A percentile compares a stretch with the other conserved stretches of the same genome.
These are phyloP conservation scores for Hypoxylon lenormandii DNA, from an alignment of 495 filamentous ascomycete species.

Conservation along the genomic window DNA sequence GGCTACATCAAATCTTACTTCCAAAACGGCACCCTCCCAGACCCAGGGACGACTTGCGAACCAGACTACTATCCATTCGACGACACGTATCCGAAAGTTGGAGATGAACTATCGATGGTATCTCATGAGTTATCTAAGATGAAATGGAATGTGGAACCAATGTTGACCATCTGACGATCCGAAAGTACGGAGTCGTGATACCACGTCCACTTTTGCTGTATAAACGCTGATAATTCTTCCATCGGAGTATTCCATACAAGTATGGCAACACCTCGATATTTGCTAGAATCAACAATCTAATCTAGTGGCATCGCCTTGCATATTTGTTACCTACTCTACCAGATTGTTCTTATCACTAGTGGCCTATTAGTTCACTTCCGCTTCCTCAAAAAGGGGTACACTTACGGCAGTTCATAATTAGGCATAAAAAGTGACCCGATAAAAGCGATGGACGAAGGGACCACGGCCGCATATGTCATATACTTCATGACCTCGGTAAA, in stretches of 20 bases:
- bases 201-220: background rate
- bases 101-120: constrained; percentile 25
- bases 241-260: background rate
- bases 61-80: constrained; percentile 49
- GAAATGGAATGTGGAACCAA: constrained; percentile 19
- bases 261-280: background rate
- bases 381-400: constrained; percentile 1
- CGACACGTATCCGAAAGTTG: constrained; percentile 1
- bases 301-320: background rate
- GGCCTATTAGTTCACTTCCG: constrained; percentile 26
- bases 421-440: constrained; percentile 58
- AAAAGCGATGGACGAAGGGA: constrained; percentile 54
- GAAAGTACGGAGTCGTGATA: background rate
- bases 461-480: constrained; percentile 62
- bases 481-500: constrained; percentile 62
- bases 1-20: constrained; percentile 53
- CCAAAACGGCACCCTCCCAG: constrained; percentile 51
- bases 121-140: constrained; percentile 31
- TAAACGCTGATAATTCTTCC: background rate
- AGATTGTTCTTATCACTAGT: constrained; percentile 50
- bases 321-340: constrained; percentile 39
- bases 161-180: constrained; percentile 1
- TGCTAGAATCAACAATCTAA: background rate
- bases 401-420: constrained; percentile 59
- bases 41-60: constrained; percentile 49